These are phyloP conservation scores for Komagataella populi DNA, from an alignment of 805 yeast genomes.

Conservation along the genomic window DNA sequence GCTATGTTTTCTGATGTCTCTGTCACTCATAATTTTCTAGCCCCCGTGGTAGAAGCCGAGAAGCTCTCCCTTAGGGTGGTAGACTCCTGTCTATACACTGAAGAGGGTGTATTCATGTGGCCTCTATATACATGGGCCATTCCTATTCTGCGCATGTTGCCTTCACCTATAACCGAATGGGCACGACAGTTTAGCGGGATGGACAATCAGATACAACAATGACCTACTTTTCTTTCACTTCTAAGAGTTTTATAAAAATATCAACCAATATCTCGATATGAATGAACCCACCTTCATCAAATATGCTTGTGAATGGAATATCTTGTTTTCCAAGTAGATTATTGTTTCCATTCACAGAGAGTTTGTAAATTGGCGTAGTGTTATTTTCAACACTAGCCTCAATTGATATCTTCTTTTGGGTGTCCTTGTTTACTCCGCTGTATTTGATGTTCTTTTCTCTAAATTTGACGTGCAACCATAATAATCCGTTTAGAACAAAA, in stretches of 20 bases:
- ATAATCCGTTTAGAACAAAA: slow-evolving; percentile 19
- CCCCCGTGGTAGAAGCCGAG: slow-evolving; percentile 29
- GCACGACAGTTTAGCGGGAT: slow-evolving; percentile 14
- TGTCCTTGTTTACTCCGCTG: slow-evolving; percentile 23
- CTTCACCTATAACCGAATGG: slow-evolving; percentile 21
- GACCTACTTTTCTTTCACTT: background rate
- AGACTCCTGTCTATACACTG: slow-evolving; percentile 21
- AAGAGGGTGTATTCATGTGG: slow-evolving; percentile 24
- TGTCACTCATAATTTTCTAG: slow-evolving; percentile 24
- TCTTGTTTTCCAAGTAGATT: slow-evolving; percentile 3
- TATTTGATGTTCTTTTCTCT: slow-evolving; percentile 31
- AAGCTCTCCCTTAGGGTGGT: slow-evolving; percentile 23
- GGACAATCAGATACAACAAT: slow-evolving; percentile 11
- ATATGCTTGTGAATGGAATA: slow-evolving; percentile 26
- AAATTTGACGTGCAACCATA: slow-evolving; percentile 19
- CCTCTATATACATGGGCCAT: slow-evolving; percentile 35
- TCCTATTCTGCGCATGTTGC: slow-evolving; percentile 27
- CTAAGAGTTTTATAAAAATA: slow-evolving; percentile 10
- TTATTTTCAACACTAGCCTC: slow-evolving; percentile 23
- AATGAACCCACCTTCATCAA: slow-evolving; percentile 31
- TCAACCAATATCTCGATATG: slow-evolving; percentile 20
- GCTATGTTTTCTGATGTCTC: slow-evolving; percentile 33
- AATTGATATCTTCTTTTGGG: slow-evolving; percentile 21
- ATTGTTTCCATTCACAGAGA: slow-evolving; percentile 15
- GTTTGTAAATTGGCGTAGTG: slow-evolving; percentile 29